Percentiles rank a stretch among this genome's conserved stretches.
These are phyloP conservation scores for Metschnikowia lunata DNA, from an alignment of 805 yeast species.

Conservation along the genomic window DNA sequence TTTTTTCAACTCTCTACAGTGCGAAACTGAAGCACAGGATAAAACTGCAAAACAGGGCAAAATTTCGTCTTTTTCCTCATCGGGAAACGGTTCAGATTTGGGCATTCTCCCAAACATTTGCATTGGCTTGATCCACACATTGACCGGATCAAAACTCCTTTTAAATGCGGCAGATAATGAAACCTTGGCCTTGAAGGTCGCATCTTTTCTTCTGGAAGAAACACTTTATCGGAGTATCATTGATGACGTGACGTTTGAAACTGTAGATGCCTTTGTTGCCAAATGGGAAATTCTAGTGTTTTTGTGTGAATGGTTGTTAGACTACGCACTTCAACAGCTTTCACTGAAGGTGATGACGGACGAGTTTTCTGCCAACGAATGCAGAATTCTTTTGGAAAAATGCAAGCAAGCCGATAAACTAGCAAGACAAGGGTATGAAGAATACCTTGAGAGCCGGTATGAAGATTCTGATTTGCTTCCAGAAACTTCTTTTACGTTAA, in stretches of 20 bases:
- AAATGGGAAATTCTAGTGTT: conserved; percentile 25
- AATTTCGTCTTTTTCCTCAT: too few species aligned
- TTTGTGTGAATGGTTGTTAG: conserved; percentile 23
- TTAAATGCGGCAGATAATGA: neutral
- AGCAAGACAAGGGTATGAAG: neutral
- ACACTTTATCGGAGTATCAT: conserved; percentile 6
- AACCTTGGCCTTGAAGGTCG: neutral
- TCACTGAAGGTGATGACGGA: neutral
- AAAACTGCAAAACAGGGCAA: too few species aligned
- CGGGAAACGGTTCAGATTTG: neutral
- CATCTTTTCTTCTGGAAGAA: conserved; percentile 1
- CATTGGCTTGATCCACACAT: neutral
- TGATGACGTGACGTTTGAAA: conserved; percentile 5
- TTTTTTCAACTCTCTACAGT: conserved; percentile 1
- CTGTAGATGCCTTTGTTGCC: conserved; percentile 18
- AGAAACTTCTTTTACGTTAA: conserved; percentile 9
- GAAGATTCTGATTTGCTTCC: conserved; percentile 13
- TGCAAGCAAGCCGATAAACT: conserved; percentile 3
- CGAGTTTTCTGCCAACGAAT: neutral
- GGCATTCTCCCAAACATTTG: neutral
- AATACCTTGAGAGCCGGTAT: conserved; percentile 6
- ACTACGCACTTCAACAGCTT: conserved; percentile 8
- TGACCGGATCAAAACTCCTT: neutral
- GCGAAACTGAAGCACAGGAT: neutral
- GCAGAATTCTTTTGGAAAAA: neutral